A percentile compares a stretch with the other conserved stretches of the same genome.
phyloP scores from a whole-genome alignment of 75 land plant species.

The Chamaecyparis obtusa region DNA sequence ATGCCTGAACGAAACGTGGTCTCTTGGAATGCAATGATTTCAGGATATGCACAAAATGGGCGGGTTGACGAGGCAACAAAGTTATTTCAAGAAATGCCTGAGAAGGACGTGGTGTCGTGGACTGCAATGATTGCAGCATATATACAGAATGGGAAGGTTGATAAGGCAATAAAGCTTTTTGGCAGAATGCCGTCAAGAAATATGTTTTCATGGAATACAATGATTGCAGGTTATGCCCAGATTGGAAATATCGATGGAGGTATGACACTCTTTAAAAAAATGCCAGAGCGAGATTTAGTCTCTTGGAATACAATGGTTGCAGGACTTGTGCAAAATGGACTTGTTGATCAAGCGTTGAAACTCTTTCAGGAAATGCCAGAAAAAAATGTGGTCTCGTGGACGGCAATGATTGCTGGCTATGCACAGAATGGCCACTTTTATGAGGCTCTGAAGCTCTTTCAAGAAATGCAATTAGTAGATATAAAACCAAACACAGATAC shows the following conservation, averaged over 20 bases:
- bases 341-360: constrained; percentile 32
- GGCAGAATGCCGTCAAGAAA: background rate
- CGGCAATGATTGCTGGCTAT: constrained; percentile 44
- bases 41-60: constrained; percentile 15
- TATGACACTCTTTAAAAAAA: background rate
- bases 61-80: background rate
- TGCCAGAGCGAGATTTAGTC: constrained; percentile 7
- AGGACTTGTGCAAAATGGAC: constrained; percentile 39
- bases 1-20: constrained; percentile 21
- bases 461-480: constrained; percentile 29
- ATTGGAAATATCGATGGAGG: background rate
- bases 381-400: constrained; percentile 55
- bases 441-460: constrained; percentile 42
- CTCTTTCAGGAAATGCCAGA: constrained; percentile 32
- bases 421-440: constrained; percentile 29
- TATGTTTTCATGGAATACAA: constrained; percentile 9
- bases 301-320: constrained; percentile 6
- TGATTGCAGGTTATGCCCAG: background rate
- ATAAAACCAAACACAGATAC: constrained; percentile 43
- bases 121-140: constrained; percentile 1
- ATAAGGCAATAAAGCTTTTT: background rate
- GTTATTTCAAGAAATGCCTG: constrained; percentile 9
- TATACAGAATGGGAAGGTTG: constrained; percentile 2
- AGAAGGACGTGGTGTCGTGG: constrained; percentile 11
- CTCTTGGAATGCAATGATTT: constrained; percentile 11